These are phyloP conservation scores for Musa acuminata DNA, from an alignment of 176 grass and related monocot species.

Conservation along the genomic window DNA sequence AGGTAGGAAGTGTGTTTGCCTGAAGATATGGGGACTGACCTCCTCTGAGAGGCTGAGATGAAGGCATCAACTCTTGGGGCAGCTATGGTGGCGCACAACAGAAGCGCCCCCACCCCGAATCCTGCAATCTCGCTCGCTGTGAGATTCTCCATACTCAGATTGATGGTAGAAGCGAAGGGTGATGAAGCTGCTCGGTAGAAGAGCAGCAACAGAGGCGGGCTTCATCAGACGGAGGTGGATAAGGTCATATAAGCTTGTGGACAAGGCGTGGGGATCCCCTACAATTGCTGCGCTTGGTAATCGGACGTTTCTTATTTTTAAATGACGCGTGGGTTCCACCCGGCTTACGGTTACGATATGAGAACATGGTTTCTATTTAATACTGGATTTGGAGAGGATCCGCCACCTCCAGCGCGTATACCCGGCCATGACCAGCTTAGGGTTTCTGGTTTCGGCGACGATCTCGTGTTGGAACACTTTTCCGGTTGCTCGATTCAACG, in stretches of 20 bases:
- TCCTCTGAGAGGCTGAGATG: constrained; percentile 69
- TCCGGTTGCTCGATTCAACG: too few relatives aligned
- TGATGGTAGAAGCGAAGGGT: neutral
- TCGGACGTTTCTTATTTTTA: too few relatives aligned
- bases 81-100: constrained; percentile 57
- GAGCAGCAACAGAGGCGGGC: neutral
- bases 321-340: too few relatives aligned
- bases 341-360: too few relatives aligned
- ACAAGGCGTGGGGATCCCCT: neutral
- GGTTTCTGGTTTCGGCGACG: too few relatives aligned
- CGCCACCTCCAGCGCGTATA: too few relatives aligned
- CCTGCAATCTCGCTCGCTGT: constrained; percentile 73
- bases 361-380: too few relatives aligned
- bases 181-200: neutral
- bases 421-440: too few relatives aligned
- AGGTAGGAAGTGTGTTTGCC: neutral
- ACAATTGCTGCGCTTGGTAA: neutral
- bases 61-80: constrained; percentile 71
- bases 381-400: too few relatives aligned
- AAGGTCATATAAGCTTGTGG: neutral
- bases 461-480: too few relatives aligned
- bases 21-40: constrained; percentile 14
- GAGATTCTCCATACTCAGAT: constrained; percentile 45
- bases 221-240: neutral
- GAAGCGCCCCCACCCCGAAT: constrained; percentile 56